Evolutionary conservation across 2,329 filamentous ascomycete genomes (phyloP).

Genomic region (Tympanopsis confertula): DNA sequence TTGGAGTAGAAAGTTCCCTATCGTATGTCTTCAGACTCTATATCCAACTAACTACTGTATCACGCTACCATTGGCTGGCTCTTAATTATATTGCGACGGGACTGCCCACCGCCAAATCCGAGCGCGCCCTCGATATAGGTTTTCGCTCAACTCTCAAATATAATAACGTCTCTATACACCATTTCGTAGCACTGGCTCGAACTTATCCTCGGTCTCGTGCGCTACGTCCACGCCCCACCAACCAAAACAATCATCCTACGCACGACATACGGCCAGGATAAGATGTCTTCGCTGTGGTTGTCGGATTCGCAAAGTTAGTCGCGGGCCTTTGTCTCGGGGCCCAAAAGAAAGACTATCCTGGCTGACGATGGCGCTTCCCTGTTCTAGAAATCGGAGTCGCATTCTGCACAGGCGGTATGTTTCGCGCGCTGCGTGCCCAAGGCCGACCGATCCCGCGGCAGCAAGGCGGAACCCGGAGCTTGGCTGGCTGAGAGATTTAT

Average conservation of each 20-base stretch:
- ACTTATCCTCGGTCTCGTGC: slow-evolving; percentile 3
- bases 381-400: slow-evolving; percentile 83
- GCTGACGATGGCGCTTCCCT: slow-evolving; percentile 15
- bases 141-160: too few species aligned
- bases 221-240: neutral
- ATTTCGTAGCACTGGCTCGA: too few species aligned
- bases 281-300: slow-evolving; percentile 87
- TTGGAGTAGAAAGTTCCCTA: too few species aligned
- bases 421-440: slow-evolving; percentile 7
- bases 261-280: slow-evolving; percentile 11
- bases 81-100: too few species aligned
- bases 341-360: slow-evolving; percentile 6
- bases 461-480: slow-evolving; percentile 4
- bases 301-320: slow-evolving; percentile 84
- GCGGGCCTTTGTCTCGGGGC: slow-evolving; percentile 8
- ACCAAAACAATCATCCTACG: slow-evolving; percentile 1
- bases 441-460: too few species aligned
- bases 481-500: neutral
- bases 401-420: slow-evolving; percentile 93
- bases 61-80: too few species aligned
- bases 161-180: too few species aligned
- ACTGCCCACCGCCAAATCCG: too few species aligned
- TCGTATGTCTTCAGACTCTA: too few species aligned
- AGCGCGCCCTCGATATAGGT: too few species aligned
- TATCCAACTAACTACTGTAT: too few species aligned